Evolutionary conservation across 225 moss, liverwort and hornwort species (phyloP), one percentile per base, ranked within the genome.

Genomic region (Pleurozium schreberi): DNA sequence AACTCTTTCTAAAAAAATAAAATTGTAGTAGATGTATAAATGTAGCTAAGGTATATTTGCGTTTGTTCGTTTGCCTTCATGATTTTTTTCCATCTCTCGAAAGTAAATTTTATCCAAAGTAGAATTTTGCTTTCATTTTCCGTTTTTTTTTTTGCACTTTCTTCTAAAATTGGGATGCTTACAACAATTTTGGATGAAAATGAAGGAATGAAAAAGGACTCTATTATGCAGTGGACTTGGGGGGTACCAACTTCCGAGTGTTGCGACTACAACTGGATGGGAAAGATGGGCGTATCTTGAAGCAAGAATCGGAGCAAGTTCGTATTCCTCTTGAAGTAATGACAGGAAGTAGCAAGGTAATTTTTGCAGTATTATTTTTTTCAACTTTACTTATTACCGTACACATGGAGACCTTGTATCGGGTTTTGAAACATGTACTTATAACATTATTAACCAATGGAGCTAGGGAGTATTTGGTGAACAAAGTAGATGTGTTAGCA

Each of bases 201-300:
- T 91, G 91, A 95, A 98, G 98, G 91, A 91, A 96, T 67, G 98
- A 98, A 75, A 95, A 70, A 78, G 98, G 98, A 31, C 89, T 98
- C 57, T 98, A 92, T 76, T 98, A 98, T 79, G 98, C 98, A 40
- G 93, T 98, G 88, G 98, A 98, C 88, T 91, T 98, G 94, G 98
- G 98, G 43, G 98, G 98, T 47, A 98, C 98, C 84, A 98, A 98
- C 89, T 98, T 96, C 88, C 96, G 98, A 91, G 98, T 98, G 70
- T 84, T 98, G 93, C 98, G 98, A 45, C 87, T 98, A 69, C 96
- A 96, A 92, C 84, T 98, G 62, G 95, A 91, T 10, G 98, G 98
- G 53, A 93, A 93, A 88, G 95, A 95, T 26, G 98, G 96, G 40
- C 94, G 94, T 62, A 91, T 98, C 63, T 73, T 95, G 85, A 96